Conservation (phyloP, 768 basidiomycete species). For the Phaeotremella fagi region DNA sequence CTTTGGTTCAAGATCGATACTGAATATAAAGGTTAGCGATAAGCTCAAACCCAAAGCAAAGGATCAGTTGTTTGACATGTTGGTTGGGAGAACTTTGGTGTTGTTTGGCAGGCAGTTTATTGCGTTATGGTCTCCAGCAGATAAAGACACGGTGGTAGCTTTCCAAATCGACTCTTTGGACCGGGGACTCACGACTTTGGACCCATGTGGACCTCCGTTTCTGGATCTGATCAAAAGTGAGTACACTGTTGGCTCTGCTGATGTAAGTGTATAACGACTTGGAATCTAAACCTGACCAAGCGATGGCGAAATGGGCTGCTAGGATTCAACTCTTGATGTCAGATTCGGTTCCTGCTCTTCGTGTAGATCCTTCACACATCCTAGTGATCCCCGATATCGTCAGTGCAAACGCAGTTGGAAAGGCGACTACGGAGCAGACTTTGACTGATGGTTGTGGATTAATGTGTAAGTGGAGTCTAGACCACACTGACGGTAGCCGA, state of each 20-base stretch:
- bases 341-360: slow-evolving; percentile 26
- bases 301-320: slow-evolving; percentile 41
- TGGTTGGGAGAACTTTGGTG: slow-evolving; percentile 24
- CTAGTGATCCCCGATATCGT: slow-evolving; percentile 24
- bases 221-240: slow-evolving; percentile 17
- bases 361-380: slow-evolving; percentile 6
- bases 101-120: slow-evolving; percentile 27
- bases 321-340: slow-evolving; percentile 33
- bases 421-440: slow-evolving; percentile 27
- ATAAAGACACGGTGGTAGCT: slow-evolving; percentile 17
- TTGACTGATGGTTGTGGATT: slow-evolving; percentile 40
- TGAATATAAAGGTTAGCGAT: slow-evolving; percentile 20
- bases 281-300: slow-evolving; percentile 24
- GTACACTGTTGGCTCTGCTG: background rate
- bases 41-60: background rate
- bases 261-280: slow-evolving; percentile 29
- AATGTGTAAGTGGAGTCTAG: slow-evolving; percentile 26
- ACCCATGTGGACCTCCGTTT: slow-evolving; percentile 12
- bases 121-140: slow-evolving; percentile 27
- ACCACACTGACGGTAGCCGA: slow-evolving; percentile 13
- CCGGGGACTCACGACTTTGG: background rate
- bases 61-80: slow-evolving; percentile 9
- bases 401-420: background rate
- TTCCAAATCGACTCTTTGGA: slow-evolving; percentile 21
- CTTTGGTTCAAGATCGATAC: slow-evolving; percentile 30